Conservation (phyloP, 305 asterid genomes). For the Rubia peregrina region DNA sequence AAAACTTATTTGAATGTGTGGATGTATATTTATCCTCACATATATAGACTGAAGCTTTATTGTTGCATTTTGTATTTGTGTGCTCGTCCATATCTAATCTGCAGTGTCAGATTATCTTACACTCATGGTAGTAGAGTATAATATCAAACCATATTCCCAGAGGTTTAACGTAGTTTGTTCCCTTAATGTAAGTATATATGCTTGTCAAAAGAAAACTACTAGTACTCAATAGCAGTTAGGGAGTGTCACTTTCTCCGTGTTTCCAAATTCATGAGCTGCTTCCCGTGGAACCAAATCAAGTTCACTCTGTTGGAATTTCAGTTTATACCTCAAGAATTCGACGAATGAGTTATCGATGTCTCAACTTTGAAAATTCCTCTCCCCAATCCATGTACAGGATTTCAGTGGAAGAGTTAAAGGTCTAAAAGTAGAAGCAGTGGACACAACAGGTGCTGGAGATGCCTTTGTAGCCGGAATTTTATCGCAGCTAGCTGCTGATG, state of each 20-base stretch:
- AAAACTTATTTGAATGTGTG: not conserved
- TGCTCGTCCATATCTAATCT: not conserved
- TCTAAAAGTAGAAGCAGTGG: conserved; percentile 69
- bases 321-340: not conserved
- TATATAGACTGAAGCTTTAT: not conserved
- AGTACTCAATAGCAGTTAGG: not conserved
- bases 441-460: conserved; percentile 96
- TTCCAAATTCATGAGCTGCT: not conserved
- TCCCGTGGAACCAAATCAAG: not conserved
- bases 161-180: not conserved
- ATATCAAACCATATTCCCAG: not conserved
- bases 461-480: conserved; percentile 94
- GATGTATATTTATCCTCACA: not conserved
- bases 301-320: not conserved
- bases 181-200: not conserved
- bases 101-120: not conserved
- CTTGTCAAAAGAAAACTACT: not conserved
- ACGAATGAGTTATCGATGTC: not conserved
- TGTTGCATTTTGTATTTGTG: not conserved
- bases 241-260: not conserved
- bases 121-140: not conserved
- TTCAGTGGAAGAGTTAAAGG: conserved; percentile 89
- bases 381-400: conserved; percentile 34
- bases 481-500: conserved; percentile 66
- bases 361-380: not conserved